Evolutionary conservation across 2,329 filamentous ascomycete species (phyloP).

Genomic region (Fusarium multiceps): DNA sequence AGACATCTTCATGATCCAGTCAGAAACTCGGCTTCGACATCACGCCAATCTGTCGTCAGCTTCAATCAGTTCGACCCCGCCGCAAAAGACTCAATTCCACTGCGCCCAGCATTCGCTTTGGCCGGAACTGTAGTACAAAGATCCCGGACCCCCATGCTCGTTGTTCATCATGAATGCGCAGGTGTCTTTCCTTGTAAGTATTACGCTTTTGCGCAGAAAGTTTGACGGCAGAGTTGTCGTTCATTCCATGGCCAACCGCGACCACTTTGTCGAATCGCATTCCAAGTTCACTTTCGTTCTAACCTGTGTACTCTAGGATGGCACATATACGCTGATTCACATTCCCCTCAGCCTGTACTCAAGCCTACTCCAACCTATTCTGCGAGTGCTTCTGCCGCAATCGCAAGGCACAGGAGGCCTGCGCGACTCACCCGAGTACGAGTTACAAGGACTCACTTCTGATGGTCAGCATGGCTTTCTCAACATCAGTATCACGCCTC

Average conservation of each 20-base stretch:
- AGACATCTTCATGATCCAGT: constrained; percentile 39
- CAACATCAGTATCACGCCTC: constrained; percentile 91
- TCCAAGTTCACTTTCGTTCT: constrained; percentile 43
- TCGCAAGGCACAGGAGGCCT: constrained; percentile 56
- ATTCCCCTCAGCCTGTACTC: constrained; percentile 84
- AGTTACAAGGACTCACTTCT: constrained; percentile 60
- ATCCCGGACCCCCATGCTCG: constrained; percentile 15
- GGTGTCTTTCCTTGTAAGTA: constrained; percentile 67
- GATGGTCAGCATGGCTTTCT: constrained; percentile 80
- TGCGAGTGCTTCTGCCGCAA: constrained; percentile 83
- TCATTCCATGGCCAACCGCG: background rate
- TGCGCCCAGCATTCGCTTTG: constrained; percentile 4
- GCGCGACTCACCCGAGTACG: constrained; percentile 50
- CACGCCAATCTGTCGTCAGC: constrained; percentile 19
- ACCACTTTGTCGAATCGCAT: background rate
- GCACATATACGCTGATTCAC: constrained; percentile 87
- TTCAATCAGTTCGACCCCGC: constrained; percentile 15
- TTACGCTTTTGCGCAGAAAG: background rate
- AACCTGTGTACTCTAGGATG: constrained; percentile 71
- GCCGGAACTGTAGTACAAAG: constrained; percentile 7
- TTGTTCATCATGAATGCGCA: constrained; percentile 64
- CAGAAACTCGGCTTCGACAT: constrained; percentile 30
- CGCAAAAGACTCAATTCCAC: constrained; percentile 9
- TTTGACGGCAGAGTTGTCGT: background rate
- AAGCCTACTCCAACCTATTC: constrained; percentile 84